Percentiles rank a stretch among this genome's conserved stretches.
phyloP scores from a whole-genome alignment of 129 eudicot species.

The Helianthus annuus region DNA sequence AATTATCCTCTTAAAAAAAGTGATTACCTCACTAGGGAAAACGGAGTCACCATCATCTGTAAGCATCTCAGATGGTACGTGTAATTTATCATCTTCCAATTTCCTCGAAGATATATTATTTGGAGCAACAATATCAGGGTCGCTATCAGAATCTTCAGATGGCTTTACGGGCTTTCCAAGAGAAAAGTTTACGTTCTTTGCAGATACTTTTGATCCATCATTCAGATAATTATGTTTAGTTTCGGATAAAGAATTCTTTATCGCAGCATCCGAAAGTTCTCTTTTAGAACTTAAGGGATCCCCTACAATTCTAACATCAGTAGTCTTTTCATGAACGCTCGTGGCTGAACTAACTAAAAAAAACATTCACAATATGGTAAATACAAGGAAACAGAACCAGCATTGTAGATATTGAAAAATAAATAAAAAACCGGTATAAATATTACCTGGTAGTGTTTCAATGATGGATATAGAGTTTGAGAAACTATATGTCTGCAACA shows the following conservation, averaged over 20 bases:
- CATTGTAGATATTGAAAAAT: background rate
- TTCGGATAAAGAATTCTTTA: constrained; percentile 41
- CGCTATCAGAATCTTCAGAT: constrained; percentile 53
- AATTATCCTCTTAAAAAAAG: background rate
- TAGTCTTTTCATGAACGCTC: constrained; percentile 38
- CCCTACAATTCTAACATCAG: constrained; percentile 23
- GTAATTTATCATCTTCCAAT: constrained; percentile 35
- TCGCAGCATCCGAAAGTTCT: constrained; percentile 44
- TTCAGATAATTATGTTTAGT: constrained; percentile 35
- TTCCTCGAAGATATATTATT: constrained; percentile 31
- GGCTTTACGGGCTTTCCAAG: constrained; percentile 49
- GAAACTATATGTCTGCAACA: constrained; percentile 80
- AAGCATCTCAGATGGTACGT: constrained; percentile 36
- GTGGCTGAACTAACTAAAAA: constrained; percentile 47
- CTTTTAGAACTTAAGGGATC: constrained; percentile 49
- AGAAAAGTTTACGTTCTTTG: constrained; percentile 36
- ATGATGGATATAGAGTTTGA: constrained; percentile 80
- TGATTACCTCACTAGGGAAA: constrained; percentile 72
- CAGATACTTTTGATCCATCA: constrained; percentile 45
- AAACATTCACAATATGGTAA: constrained; percentile 12
- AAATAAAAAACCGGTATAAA: background rate
- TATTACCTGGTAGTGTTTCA: constrained; percentile 79
- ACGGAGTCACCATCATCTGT: constrained; percentile 60
- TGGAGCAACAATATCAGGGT: constrained; percentile 37
- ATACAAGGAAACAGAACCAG: constrained; percentile 6